Conservation (phyloP, 192 early-diverging fungal genomes). For the Allomyces arbusculus region DNA sequence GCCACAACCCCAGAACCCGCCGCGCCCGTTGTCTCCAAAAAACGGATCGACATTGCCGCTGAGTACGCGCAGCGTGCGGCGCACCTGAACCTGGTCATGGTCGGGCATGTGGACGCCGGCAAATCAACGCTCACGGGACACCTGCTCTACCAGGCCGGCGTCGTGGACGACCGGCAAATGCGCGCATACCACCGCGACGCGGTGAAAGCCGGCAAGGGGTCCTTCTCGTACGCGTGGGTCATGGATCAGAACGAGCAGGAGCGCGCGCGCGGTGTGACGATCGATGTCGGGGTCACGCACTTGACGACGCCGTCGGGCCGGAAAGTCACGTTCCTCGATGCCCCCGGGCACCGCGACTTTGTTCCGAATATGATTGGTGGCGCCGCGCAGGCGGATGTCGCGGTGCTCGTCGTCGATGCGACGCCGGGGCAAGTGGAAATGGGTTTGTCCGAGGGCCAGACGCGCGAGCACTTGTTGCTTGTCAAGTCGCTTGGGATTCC, state of each 20-base stretch:
- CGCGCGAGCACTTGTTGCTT: constrained; percentile 83
- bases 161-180: constrained; percentile 72
- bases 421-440: constrained; percentile 80
- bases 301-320: constrained; percentile 57
- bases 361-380: constrained; percentile 99
- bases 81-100: constrained; percentile 67
- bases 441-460: constrained; percentile 87
- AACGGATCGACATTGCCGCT: constrained; percentile 42
- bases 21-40: constrained; percentile 3
- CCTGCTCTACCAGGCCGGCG: constrained; percentile 65
- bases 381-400: constrained; percentile 77
- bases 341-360: constrained; percentile 95
- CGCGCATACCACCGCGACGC: constrained; percentile 75
- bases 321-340: constrained; percentile 76
- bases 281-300: constrained; percentile 77
- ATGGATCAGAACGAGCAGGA: constrained; percentile 93
- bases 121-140: constrained; percentile 97
- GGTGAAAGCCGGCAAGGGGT: constrained; percentile 80
- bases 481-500: constrained; percentile 79
- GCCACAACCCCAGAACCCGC: not conserved
- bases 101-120: constrained; percentile 70
- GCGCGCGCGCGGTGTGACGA: constrained; percentile 74
- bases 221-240: constrained; percentile 96
- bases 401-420: constrained; percentile 79
- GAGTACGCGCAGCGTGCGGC: constrained; percentile 46